phyloP scores from a whole-genome alignment of 495 filamentous ascomycete species.

The Aspergillus saccharolyticus region DNA sequence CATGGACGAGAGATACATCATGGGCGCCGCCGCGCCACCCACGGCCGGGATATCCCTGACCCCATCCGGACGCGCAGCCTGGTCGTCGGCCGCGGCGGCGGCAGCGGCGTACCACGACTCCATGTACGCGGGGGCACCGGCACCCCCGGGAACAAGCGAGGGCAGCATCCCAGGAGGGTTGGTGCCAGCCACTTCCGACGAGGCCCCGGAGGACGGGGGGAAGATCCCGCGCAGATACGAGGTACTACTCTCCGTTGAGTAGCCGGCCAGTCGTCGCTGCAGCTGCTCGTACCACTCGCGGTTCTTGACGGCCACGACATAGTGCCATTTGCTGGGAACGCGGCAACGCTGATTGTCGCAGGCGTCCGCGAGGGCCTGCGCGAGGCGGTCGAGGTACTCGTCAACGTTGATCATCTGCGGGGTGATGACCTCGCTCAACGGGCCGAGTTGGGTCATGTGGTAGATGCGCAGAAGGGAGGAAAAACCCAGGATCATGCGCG shows the following conservation, averaged over 20 bases:
- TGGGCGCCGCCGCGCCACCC: neutral
- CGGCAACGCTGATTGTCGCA: neutral
- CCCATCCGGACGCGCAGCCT: neutral
- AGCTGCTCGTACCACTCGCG: conserved; percentile 3
- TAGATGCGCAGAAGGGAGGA: conserved; percentile 1
- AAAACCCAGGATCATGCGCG: neutral
- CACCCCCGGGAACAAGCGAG: neutral
- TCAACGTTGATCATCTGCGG: neutral
- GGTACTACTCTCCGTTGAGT: neutral
- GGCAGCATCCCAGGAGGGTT: neutral
- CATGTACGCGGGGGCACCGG: neutral
- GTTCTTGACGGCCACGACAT: conserved; percentile 1
- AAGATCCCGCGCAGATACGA: neutral
- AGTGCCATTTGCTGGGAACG: conserved; percentile 2
- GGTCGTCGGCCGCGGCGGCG: too few relatives aligned
- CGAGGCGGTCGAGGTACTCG: neutral
- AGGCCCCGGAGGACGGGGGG: neutral
- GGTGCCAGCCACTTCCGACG: neutral
- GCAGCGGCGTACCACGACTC: neutral
- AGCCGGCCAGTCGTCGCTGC: neutral
- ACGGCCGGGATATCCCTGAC: neutral
- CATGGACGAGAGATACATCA: neutral
- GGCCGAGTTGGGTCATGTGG: neutral
- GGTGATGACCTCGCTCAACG: neutral
- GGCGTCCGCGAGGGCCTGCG: neutral